phyloP scores from a whole-genome alignment of 768 basidiomycete species.

The Tricholoma bakamatsutake region DNA sequence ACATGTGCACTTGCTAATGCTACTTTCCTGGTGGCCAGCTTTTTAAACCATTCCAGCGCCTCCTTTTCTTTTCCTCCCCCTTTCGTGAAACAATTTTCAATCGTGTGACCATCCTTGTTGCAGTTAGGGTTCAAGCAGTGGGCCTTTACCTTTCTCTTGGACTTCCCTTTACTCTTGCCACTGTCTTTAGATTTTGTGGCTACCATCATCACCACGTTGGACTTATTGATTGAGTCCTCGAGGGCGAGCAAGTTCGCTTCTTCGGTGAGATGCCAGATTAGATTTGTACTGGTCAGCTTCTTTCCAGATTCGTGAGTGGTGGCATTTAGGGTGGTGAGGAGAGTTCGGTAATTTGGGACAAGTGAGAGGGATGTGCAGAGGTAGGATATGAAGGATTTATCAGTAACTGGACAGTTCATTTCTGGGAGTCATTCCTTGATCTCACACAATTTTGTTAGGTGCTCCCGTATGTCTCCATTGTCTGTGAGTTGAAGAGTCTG shows the following conservation, averaged over 20 bases:
- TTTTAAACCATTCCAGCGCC: too few relatives aligned
- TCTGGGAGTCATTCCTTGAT: not conserved
- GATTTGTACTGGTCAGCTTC: too few relatives aligned
- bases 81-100: not conserved
- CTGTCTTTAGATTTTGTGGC: not conserved
- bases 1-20: not conserved
- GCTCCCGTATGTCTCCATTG: too few relatives aligned
- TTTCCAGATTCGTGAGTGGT: too few relatives aligned
- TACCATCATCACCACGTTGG: not conserved
- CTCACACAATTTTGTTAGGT: not conserved
- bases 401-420: not conserved
- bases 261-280: too few relatives aligned
- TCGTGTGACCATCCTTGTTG: not conserved
- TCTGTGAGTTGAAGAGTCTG: too few relatives aligned
- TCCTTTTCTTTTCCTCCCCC: not conserved
- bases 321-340: too few relatives aligned
- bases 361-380: too few relatives aligned
- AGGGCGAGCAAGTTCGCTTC: too few relatives aligned
- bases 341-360: too few relatives aligned
- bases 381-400: too few relatives aligned
- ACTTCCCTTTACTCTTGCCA: not conserved
- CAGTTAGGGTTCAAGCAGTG: not conserved
- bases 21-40: not conserved
- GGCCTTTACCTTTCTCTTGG: not conserved
- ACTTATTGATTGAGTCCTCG: too few relatives aligned